Conservation (phyloP, 139 green algal species). For the Marvania coccoides region DNA sequence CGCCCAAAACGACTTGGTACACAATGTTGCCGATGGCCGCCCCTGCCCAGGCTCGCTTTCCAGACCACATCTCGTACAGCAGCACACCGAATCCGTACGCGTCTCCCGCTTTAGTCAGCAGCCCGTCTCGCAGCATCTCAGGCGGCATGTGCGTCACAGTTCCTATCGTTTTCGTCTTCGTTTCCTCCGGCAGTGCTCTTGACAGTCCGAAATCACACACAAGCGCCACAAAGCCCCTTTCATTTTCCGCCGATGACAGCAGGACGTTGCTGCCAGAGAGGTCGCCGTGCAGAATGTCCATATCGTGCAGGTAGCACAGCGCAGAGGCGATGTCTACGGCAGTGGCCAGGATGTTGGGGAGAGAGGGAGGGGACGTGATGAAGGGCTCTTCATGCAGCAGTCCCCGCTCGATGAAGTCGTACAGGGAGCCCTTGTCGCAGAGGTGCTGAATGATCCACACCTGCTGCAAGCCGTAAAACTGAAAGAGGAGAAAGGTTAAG, state of each 20-base stretch:
- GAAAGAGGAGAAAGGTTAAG: too few species aligned
- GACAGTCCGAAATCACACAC: constrained; percentile 67
- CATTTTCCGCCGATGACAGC: constrained; percentile 3
- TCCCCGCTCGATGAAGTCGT: not conserved
- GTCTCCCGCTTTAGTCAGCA: constrained; percentile 18
- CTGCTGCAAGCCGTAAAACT: too few species aligned
- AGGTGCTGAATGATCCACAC: constrained; percentile 23
- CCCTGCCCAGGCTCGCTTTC: too few species aligned
- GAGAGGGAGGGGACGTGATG: not conserved
- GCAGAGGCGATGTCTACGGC: constrained; percentile 28
- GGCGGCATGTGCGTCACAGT: constrained; percentile 61
- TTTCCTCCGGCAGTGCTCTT: constrained; percentile 10
- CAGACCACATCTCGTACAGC: constrained; percentile 57
- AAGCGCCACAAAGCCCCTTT: constrained; percentile 39
- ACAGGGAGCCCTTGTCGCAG: constrained; percentile 15
- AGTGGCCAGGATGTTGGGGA: constrained; percentile 9
- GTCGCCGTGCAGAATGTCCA: constrained; percentile 38
- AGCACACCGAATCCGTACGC: constrained; percentile 37
- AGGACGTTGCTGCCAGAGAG: constrained; percentile 44
- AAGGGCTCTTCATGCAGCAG: constrained; percentile 4
- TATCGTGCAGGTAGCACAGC: constrained; percentile 31
- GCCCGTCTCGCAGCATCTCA: constrained; percentile 47
- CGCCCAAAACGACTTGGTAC: too few species aligned
- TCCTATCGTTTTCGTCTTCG: constrained; percentile 22
- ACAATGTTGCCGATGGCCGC: too few species aligned